Conservation (phyloP, 2,329 filamentous ascomycete species). For the Eurotiales sp. region DNA sequence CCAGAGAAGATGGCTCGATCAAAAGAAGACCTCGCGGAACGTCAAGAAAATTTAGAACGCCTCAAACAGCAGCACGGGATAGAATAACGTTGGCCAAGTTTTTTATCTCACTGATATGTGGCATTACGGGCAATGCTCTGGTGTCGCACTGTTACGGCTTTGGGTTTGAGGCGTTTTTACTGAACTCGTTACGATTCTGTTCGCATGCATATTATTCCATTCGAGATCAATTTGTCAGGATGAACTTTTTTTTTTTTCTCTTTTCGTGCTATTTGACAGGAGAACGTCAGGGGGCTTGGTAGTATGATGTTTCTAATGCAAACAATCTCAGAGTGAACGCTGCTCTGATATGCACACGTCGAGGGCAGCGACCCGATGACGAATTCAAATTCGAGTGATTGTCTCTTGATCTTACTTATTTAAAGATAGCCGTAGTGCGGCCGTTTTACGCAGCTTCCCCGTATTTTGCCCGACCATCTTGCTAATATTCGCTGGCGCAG, state of each 20-base stretch:
- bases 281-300: background rate
- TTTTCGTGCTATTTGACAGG: background rate
- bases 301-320: no score
- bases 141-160: constrained; percentile 22
- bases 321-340: no score
- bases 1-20: constrained; percentile 77
- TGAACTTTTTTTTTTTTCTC: background rate
- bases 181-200: constrained; percentile 22
- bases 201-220: background rate
- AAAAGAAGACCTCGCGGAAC: constrained; percentile 89
- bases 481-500: no score
- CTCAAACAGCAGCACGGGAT: constrained; percentile 97
- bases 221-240: constrained; percentile 1
- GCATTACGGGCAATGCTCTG: background rate
- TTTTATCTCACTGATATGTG: background rate
- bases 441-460: no score
- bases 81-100: constrained; percentile 63
- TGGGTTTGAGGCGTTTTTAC: constrained; percentile 37
- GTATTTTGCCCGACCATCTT: no score
- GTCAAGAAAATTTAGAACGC: constrained; percentile 95
- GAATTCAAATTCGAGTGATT: no score
- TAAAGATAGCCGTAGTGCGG: no score
- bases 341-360: no score
- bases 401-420: no score
- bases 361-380: no score